Percentiles rank a stretch among this genome's conserved stretches.
Evolutionary conservation across 148 eudicot species (phyloP).

Genomic region (Chenopodium album): DNA sequence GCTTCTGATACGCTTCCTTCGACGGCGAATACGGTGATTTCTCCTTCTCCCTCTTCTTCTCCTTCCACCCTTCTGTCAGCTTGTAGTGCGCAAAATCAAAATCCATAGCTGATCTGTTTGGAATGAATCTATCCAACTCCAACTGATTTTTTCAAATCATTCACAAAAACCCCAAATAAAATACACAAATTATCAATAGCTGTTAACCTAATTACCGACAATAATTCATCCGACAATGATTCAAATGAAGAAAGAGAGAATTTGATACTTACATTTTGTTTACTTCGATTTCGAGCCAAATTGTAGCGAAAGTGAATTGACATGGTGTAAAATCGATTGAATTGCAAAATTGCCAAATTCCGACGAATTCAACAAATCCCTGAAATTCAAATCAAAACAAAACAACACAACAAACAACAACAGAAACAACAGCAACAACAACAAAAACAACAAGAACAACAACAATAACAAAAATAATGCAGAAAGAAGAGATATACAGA

Average conservation of each 20-base stretch:
- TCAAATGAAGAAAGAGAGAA: not conserved
- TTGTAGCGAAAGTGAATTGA: not conserved
- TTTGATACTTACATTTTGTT: not conserved
- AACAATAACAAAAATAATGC: too few relatives aligned
- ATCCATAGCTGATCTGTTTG: conserved; percentile 79
- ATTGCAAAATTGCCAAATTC: not conserved
- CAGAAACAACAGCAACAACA: not conserved
- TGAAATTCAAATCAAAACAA: too few relatives aligned
- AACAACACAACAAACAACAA: too few relatives aligned
- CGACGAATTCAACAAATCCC: not conserved
- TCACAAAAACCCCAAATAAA: too few relatives aligned
- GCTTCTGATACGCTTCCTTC: conserved; percentile 71
- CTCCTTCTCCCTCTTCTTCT: conserved; percentile 47
- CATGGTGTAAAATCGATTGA: not conserved
- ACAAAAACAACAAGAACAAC: not conserved
- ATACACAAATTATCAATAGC: too few relatives aligned
- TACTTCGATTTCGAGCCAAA: not conserved
- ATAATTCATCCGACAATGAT: not conserved
- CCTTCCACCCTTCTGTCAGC: conserved; percentile 70
- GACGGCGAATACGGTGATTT: conserved; percentile 62
- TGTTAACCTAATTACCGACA: not conserved
- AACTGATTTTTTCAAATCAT: not conserved
- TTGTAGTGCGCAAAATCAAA: conserved; percentile 74
- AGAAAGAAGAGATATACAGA: not conserved
- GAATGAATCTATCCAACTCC: conserved; percentile 74